Evolutionary conservation across 768 basidiomycete species (phyloP).

Genomic region (Porpolomopsis calyptriformis): DNA sequence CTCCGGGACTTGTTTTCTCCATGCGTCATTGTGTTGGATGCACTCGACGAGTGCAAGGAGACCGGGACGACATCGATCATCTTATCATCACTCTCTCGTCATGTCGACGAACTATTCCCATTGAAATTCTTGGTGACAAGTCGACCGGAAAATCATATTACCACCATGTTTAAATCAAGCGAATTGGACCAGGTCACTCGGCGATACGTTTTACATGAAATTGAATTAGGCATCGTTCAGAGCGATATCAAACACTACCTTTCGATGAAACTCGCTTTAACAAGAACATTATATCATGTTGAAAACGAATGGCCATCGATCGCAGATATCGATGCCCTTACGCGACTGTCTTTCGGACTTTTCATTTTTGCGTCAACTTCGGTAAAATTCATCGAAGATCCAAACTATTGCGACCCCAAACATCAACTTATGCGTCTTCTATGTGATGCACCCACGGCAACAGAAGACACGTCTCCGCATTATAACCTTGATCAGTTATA

Average conservation of each 20-base stretch:
- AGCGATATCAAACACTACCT: background rate
- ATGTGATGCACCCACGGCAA: background rate
- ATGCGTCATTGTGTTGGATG: background rate
- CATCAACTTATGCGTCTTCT: conserved; percentile 5
- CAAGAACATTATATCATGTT: conserved; percentile 13
- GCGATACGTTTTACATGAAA: background rate
- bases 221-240: background rate
- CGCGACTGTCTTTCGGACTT: background rate
- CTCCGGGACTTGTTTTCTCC: background rate
- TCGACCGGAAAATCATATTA: background rate
- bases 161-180: background rate
- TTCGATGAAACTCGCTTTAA: background rate
- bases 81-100: background rate
- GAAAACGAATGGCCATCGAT: background rate
- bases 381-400: conserved; percentile 16
- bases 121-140: background rate
- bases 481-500: background rate
- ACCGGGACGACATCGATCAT: background rate
- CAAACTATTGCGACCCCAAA: conserved; percentile 6
- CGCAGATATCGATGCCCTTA: background rate
- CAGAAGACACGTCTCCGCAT: background rate
- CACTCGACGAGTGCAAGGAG: background rate
- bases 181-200: background rate
- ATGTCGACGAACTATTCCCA: background rate
- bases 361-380: conserved; percentile 14